These are phyloP conservation scores for Penicillium robsamsonii DNA, from an alignment of 495 filamentous ascomycete genomes.

Conservation along the genomic window DNA sequence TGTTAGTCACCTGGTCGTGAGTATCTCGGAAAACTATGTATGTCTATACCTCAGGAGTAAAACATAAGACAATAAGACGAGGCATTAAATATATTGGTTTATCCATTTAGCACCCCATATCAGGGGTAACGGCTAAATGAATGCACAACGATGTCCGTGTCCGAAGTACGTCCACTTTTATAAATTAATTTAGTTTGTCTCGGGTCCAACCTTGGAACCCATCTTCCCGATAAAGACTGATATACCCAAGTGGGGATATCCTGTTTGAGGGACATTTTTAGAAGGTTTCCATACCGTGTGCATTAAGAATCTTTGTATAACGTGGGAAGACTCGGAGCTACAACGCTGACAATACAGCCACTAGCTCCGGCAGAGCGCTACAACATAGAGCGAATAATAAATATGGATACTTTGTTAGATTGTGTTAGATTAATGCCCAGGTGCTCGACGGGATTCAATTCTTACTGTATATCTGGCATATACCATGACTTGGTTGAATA, in stretches of 20 bases:
- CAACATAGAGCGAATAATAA: too few relatives aligned
- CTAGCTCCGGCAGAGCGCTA: background rate
- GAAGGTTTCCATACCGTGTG: constrained; percentile 2
- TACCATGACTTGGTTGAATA: too few relatives aligned
- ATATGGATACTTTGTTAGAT: background rate
- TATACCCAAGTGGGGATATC: background rate
- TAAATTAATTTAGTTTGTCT: constrained; percentile 12
- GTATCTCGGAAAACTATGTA: too few relatives aligned
- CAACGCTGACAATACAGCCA: background rate
- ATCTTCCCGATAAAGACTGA: background rate
- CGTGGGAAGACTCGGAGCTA: constrained; percentile 10
- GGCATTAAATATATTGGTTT: background rate
- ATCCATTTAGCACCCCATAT: background rate
- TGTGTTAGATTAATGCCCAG: background rate
- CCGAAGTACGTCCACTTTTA: constrained; percentile 8
- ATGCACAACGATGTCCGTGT: background rate
- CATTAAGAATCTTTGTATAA: background rate
- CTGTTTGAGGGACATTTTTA: constrained; percentile 9
- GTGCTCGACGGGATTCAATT: background rate
- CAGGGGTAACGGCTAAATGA: constrained; percentile 7
- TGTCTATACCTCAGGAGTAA: too few relatives aligned
- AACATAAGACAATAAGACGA: too few relatives aligned
- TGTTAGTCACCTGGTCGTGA: background rate
- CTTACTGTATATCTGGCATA: background rate
- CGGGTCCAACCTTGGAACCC: constrained; percentile 5